Base-by-base conservation (phyloP, 768 basidiomycete genomes). In the Auriscalpium microsporum region DNA sequence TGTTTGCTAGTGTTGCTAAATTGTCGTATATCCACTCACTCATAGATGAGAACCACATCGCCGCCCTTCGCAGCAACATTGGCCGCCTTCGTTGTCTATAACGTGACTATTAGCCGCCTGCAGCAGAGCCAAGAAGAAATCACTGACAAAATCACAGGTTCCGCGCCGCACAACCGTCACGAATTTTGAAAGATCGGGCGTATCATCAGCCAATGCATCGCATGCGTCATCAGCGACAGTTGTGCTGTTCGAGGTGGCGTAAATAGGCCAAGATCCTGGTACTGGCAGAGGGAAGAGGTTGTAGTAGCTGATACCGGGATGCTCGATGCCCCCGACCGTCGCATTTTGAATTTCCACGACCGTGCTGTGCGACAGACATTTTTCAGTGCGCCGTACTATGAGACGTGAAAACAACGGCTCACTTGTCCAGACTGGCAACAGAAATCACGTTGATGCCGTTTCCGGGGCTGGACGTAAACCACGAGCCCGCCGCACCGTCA, bases 121-220 rank as follows among this genome's bases (percentile, higher is more conserved):
- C 28, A 28, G 7, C 28, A 28, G 7, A 28, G 28, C 4, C 28
- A 28, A 28, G 28, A 4, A 28, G 7, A 28, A 4, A 4, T 45
- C 53, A 28, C 28, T 62, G 47, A 81, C 77, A 50, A 83, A 79
- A 1, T 77, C 67, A 64, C 86, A 86, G 5, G 72, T 75, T 1
- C 84, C 86, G 33, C 82, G 72, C 19, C 80, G 76, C 42, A 86
- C 72, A 33, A 89, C 64, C 9, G 80, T 76, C 14, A 86, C 63
- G 53, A 75, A 79, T 13, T 65, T 63, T 2, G 76, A 75, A 2
- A 87, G 72, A 64, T 86, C 78, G 4, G 80, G 79, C 0, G 78
- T 79, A 36, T 62, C 67, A 52, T 72, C 75, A 4, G 83, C 78
- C 0, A 84, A 71, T 2, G 80, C 71, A 49, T 74, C 65, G 68